These are phyloP conservation scores for Phytophthora vignae DNA, from an alignment of 352 stramenopile genomes.

Conservation along the genomic window DNA sequence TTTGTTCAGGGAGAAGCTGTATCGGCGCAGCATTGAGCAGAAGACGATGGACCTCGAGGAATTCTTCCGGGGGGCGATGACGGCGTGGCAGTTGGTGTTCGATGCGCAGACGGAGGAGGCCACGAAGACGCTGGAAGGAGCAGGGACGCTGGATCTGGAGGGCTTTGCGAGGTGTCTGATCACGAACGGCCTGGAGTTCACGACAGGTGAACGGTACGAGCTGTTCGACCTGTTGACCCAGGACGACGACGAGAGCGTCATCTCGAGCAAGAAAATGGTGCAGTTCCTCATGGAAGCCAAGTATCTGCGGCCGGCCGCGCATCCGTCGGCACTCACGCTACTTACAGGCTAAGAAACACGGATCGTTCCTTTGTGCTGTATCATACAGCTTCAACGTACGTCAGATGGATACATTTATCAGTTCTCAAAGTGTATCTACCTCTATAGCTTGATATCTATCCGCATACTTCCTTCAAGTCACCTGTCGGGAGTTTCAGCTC, in stretches of 20 bases:
- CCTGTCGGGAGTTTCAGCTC: background rate
- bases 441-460: background rate
- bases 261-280: slow-evolving; percentile 41
- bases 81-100: slow-evolving; percentile 52
- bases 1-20: slow-evolving; percentile 47
- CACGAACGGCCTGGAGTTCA: slow-evolving; percentile 56
- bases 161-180: slow-evolving; percentile 45
- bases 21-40: slow-evolving; percentile 48
- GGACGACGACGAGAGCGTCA: slow-evolving; percentile 42
- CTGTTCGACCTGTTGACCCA: slow-evolving; percentile 59
- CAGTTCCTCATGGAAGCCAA: slow-evolving; percentile 47
- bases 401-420: background rate
- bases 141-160: slow-evolving; percentile 45
- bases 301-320: slow-evolving; percentile 17
- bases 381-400: slow-evolving; percentile 19
- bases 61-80: slow-evolving; percentile 52
- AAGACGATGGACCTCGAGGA: slow-evolving; percentile 53
- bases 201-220: slow-evolving; percentile 61
- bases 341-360: slow-evolving; percentile 4
- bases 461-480: background rate
- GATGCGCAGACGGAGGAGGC: slow-evolving; percentile 40
- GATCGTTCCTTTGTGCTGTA: background rate
- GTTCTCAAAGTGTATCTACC: background rate
- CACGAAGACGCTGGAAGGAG: slow-evolving; percentile 29
- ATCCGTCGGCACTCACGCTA: background rate